Conservation (phyloP, 768 basidiomycete species). For the Boletus fagicola region DNA sequence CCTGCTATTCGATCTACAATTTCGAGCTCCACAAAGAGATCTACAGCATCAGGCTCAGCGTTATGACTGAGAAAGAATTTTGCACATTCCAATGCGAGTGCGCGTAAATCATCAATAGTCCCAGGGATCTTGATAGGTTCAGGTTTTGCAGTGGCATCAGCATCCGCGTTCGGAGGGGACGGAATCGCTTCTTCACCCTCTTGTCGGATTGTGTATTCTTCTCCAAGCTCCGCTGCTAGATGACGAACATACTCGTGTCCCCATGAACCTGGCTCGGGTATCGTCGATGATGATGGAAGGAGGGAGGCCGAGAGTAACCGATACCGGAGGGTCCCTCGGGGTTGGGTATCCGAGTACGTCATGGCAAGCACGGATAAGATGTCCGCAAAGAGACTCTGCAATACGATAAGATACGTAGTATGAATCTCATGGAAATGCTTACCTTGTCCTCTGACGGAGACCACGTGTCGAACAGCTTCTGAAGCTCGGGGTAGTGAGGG, state of each 20-base stretch:
- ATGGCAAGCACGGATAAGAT: constrained; percentile 98
- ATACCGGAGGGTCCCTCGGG: constrained; percentile 92
- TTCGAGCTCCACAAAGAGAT: constrained; percentile 91
- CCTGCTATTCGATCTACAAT: constrained; percentile 74
- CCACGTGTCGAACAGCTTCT: constrained; percentile 82
- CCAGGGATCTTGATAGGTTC: constrained; percentile 42
- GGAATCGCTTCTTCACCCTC: constrained; percentile 43
- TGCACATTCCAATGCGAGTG: constrained; percentile 80
- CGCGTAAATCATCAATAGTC: constrained; percentile 70
- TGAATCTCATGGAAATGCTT: neutral
- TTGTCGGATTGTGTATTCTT: constrained; percentile 80
- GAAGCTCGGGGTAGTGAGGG: constrained; percentile 87
- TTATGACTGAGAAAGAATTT: constrained; percentile 90
- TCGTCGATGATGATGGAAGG: constrained; percentile 59
- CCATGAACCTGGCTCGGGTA: constrained; percentile 93
- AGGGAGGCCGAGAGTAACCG: constrained; percentile 78
- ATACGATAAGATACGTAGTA: neutral
- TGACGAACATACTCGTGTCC: constrained; percentile 99
- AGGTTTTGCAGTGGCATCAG: constrained; percentile 28
- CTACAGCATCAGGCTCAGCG: constrained; percentile 97
- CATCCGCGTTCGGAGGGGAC: constrained; percentile 25
- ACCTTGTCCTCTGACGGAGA: constrained; percentile 69
- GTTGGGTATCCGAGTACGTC: constrained; percentile 98
- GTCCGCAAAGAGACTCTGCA: constrained; percentile 89
- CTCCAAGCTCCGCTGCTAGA: constrained; percentile 92